Percentiles rank a stretch among this genome's conserved stretches.
phyloP scores from a whole-genome alignment of 2,329 filamentous ascomycete genomes.

The Blumeriella jaapii region DNA sequence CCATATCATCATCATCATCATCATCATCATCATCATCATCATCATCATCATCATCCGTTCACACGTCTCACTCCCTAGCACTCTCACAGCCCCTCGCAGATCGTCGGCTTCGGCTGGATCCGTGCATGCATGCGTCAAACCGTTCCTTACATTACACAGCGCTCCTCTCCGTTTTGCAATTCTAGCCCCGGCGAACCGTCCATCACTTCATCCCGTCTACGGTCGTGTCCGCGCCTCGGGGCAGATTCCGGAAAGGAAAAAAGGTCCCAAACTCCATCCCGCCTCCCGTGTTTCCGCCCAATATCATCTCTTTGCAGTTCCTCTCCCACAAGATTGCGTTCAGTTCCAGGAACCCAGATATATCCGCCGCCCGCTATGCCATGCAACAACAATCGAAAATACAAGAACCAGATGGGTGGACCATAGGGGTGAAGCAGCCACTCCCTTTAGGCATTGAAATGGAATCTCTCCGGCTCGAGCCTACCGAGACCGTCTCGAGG shows the following conservation, averaged over 20 bases:
- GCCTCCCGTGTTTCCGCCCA: neutral
- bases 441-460: conserved; percentile 42
- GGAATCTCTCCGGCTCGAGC: conserved; percentile 77
- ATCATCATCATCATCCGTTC: neutral
- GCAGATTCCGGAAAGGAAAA: neutral
- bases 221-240: neutral
- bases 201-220: neutral
- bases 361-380: conserved; percentile 16
- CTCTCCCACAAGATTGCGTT: conserved; percentile 2
- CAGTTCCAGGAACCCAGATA: conserved; percentile 1
- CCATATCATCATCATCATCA: neutral
- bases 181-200: neutral
- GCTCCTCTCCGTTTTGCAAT: neutral
- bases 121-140: too few relatives aligned
- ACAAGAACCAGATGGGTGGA: neutral
- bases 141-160: neutral
- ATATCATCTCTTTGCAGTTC: conserved; percentile 1
- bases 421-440: neutral
- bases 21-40: too few relatives aligned
- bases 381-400: conserved; percentile 9
- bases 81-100: neutral
- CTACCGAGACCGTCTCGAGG: conserved; percentile 82
- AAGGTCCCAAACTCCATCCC: conserved; percentile 4
- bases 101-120: too few relatives aligned
- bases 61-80: neutral